Percentiles rank a stretch among this genome's conserved stretches.
Conservation (phyloP, 129 eudicot species). For the Escallonia herrerae region DNA sequence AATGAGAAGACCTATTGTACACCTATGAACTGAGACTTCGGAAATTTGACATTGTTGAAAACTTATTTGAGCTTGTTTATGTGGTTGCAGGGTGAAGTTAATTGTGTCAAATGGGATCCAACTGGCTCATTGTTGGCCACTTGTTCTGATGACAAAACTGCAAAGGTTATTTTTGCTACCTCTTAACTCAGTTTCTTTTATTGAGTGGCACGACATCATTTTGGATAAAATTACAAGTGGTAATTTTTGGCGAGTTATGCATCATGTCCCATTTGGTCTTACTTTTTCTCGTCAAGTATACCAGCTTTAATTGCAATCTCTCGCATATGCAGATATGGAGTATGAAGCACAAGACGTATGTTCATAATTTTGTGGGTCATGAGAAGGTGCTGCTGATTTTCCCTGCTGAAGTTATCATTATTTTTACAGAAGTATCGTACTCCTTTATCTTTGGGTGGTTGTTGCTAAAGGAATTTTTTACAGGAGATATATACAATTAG, state of each 20-base stretch:
- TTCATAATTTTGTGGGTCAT: constrained; percentile 53
- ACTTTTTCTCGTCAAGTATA: neutral
- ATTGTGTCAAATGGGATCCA: constrained; percentile 67
- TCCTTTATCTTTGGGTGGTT: neutral
- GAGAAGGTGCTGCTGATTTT: constrained; percentile 26
- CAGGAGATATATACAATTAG: constrained; percentile 41
- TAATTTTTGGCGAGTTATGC: neutral
- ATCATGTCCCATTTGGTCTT: neutral
- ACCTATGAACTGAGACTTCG: no score
- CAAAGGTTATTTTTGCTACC: constrained; percentile 32
- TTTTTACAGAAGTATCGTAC: neutral
- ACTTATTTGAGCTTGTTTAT: neutral
- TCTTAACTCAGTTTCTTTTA: neutral
- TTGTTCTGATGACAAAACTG: constrained; percentile 52
- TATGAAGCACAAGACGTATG: constrained; percentile 32
- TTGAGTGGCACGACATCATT: neutral
- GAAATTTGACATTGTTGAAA: no score
- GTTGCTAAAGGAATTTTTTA: neutral
- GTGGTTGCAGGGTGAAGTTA: constrained; percentile 54
- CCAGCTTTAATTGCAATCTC: neutral
- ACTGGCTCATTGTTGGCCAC: constrained; percentile 54
- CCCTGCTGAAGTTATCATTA: neutral
- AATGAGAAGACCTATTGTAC: no score
- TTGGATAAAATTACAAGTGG: neutral
- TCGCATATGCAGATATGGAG: constrained; percentile 51